Base-by-base conservation (phyloP, 257 asterid species). In the Apocynum venetum region DNA sequence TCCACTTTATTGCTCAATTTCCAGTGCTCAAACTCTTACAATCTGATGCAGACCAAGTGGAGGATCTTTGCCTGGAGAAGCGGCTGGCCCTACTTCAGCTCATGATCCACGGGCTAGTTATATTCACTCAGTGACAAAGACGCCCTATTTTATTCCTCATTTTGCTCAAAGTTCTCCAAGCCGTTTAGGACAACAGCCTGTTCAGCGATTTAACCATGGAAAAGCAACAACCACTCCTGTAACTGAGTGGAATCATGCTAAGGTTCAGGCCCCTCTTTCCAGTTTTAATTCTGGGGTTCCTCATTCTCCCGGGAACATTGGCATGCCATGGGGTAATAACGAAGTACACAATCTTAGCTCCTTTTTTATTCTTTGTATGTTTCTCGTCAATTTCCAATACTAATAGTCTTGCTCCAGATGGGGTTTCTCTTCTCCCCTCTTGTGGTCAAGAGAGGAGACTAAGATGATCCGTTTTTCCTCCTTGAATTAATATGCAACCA, bases 121-220 rank as follows among this genome's bases (percentile, higher is more conserved):
- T 79, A 75, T 77, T 56, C 97, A 87, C 71, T 80, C 83, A 20
- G 73, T 82, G 75, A 19, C 80, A 35, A 86, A 84, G 80, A 90
- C 92, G 15, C 77, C 97, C 72, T 88, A 91, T 76, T 80, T 86
- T 61, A 77, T 76, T 82, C 95, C 97, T 73, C 92, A 89, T 73
- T 77, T 79, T 76, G 78, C 89, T 56, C 96, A 80, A 80, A 81
- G 71, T 85, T 92, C 97, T 67, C 93, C 90, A 53, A 91, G 96
- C 83, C 93, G 93, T 49, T 79, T 89, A 70, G 91, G 94, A 25
- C 92, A 87, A 80, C 91, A 84, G 78, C 91, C 91, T 8, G 49
- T 67, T 74, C 92, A 88, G 85, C 88, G 89, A 83, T 87, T 81
- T 73, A 87, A 79, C 86, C 88, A 86, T 35, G 96, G 97, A 80